These are phyloP conservation scores for Thermothielavioides terrestris DNA, from an alignment of 495 filamentous ascomycete species.

Conservation along the genomic window DNA sequence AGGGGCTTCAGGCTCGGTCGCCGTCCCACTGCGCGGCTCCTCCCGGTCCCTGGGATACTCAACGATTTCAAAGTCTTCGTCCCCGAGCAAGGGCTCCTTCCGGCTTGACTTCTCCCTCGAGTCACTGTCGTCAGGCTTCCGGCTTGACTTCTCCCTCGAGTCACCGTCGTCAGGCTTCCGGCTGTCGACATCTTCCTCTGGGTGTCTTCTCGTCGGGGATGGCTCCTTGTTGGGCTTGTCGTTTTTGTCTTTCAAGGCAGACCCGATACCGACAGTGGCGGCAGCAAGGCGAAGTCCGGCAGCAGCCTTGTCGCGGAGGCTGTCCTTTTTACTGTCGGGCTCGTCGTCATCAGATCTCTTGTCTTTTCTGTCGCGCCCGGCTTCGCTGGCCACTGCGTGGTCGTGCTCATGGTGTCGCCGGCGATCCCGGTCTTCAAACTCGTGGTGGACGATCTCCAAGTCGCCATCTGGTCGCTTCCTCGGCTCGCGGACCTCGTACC, in stretches of 20 bases:
- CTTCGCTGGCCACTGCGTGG: slow-evolving; percentile 16
- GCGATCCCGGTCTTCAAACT: slow-evolving; percentile 19
- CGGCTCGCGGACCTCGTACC: slow-evolving; percentile 22
- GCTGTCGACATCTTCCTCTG: slow-evolving; percentile 14
- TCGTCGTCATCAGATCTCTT: slow-evolving; percentile 20
- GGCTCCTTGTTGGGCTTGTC: slow-evolving; percentile 19
- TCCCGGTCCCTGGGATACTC: slow-evolving; percentile 25
- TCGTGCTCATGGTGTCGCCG: slow-evolving; percentile 16
- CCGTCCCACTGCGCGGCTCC: slow-evolving; percentile 15
- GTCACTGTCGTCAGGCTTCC: slow-evolving; percentile 15
- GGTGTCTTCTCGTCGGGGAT: slow-evolving; percentile 18
- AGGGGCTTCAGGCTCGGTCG: slow-evolving; percentile 20
- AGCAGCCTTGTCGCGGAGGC: slow-evolving; percentile 30
- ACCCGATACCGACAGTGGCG: slow-evolving; percentile 28
- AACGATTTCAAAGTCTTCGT: slow-evolving; percentile 31
- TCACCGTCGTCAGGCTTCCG: slow-evolving; percentile 9
- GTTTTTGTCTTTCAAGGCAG: slow-evolving; percentile 26
- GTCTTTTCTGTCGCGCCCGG: slow-evolving; percentile 17
- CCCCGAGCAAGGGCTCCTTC: slow-evolving; percentile 24
- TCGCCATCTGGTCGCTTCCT: slow-evolving; percentile 33
- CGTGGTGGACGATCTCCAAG: slow-evolving; percentile 15
- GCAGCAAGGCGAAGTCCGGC: slow-evolving; percentile 31
- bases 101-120: slow-evolving; percentile 11
- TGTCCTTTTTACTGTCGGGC: slow-evolving; percentile 19
- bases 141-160: slow-evolving; percentile 16